A percentile compares a stretch with the other conserved stretches of the same genome.
These are phyloP conservation scores for Syncephalastrum monosporum DNA, from an alignment of 371 early-diverging fungal species.

Conservation along the genomic window DNA sequence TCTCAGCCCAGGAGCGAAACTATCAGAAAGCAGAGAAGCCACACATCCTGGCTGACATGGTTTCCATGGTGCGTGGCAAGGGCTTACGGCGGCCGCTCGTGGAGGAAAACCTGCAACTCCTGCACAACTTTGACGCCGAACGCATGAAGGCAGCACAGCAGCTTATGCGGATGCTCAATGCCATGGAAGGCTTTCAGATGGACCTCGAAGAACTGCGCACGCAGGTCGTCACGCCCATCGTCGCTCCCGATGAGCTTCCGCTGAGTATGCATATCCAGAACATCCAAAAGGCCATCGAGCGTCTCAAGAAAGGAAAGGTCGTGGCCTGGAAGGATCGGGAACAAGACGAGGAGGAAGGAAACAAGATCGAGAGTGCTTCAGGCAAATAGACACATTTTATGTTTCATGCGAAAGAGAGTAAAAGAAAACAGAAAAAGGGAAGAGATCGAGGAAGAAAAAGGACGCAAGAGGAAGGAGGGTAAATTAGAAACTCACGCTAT, in stretches of 20 bases:
- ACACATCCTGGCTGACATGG: conserved; percentile 32
- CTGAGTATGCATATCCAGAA: conserved; percentile 50
- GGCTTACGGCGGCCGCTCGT: conserved; percentile 28
- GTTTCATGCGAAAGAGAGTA: too few relatives aligned
- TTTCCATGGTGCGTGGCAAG: conserved; percentile 33
- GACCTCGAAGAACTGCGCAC: conserved; percentile 49
- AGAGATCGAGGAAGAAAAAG: too few relatives aligned
- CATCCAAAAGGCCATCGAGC: conserved; percentile 42
- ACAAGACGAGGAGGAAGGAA: too few relatives aligned
- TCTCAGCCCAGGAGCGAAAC: conserved; percentile 35
- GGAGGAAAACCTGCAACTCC: conserved; percentile 38
- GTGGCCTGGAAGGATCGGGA: conserved; percentile 24
- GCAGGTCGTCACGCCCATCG: conserved; percentile 40
- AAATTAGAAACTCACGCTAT: conserved; percentile 72
- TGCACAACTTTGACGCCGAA: conserved; percentile 33
- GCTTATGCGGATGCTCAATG: conserved; percentile 35
- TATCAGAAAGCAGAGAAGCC: conserved; percentile 35
- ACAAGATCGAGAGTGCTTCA: too few relatives aligned
- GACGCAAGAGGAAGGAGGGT: too few relatives aligned
- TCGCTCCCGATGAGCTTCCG: conserved; percentile 37
- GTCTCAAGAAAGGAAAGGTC: conserved; percentile 40
- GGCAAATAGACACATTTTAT: too few relatives aligned
- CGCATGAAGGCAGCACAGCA: conserved; percentile 32
- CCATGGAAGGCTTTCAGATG: conserved; percentile 48
- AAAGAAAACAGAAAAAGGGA: too few relatives aligned